Evolutionary conservation across 225 moss, liverwort and hornwort species (phyloP).

Genomic region (Rhytidiadelphus loreus): DNA sequence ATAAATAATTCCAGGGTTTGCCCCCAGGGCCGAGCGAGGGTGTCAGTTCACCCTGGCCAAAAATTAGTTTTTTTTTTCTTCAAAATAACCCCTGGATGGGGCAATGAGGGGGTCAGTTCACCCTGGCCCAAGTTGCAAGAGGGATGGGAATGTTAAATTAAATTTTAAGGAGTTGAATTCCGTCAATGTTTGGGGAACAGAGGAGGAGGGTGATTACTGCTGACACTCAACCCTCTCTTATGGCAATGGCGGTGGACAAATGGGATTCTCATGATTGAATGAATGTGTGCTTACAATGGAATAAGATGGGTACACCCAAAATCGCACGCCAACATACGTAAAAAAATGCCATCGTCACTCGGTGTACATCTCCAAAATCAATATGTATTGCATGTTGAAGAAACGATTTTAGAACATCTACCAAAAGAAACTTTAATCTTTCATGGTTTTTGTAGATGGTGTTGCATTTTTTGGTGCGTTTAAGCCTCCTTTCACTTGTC

Average conservation of each 20-base stretch:
- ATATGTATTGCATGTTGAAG: background rate
- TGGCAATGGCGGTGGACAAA: no score
- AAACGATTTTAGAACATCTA: background rate
- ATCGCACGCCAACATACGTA: fast-evolving
- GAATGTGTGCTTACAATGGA: no score
- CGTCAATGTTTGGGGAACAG: background rate
- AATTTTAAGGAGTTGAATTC: background rate
- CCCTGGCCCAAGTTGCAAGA: background rate
- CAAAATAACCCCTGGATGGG: no score
- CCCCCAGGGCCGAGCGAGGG: no score
- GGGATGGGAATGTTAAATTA: background rate
- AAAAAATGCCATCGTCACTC: background rate
- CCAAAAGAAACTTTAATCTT: no score
- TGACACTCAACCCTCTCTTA: background rate
- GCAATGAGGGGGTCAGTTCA: no score
- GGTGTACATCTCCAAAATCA: background rate
- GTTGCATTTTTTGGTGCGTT: no score
- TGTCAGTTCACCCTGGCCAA: no score
- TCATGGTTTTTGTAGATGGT: no score
- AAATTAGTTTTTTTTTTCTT: no score
- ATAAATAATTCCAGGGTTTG: no score
- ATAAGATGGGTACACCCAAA: background rate
- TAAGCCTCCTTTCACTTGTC: fast-evolving
- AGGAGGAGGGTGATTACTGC: background rate
- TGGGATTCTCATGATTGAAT: background rate